Percentiles rank a stretch among this genome's conserved stretches.
phyloP scores from a whole-genome alignment of 2,329 filamentous ascomycete genomes.

The Myriosclerotinia scirpicola region DNA sequence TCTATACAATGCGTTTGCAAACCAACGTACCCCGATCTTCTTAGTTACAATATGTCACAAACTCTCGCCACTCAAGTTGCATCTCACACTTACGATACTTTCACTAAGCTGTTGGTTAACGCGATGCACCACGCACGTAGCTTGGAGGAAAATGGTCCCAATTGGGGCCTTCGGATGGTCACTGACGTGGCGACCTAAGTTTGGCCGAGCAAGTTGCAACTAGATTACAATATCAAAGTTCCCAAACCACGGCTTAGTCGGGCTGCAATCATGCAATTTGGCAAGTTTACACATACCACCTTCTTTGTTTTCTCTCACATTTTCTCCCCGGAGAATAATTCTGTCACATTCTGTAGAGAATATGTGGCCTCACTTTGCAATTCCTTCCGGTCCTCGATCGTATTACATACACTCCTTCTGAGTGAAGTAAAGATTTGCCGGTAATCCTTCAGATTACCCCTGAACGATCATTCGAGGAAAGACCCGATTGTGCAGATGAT shows the following conservation, averaged over 20 bases:
- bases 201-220: conserved; percentile 32
- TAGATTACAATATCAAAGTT: conserved; percentile 21
- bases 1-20: conserved; percentile 19
- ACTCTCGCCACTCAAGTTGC: conserved; percentile 31
- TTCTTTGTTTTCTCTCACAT: conserved; percentile 28
- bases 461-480: conserved; percentile 17
- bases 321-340: conserved; percentile 22
- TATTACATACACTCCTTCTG: conserved; percentile 1
- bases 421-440: conserved; percentile 13
- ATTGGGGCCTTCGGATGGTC: conserved; percentile 27
- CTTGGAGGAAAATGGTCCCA: conserved; percentile 32
- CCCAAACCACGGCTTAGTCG: conserved; percentile 28
- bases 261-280: conserved; percentile 28
- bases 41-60: conserved; percentile 23
- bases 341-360: conserved; percentile 20
- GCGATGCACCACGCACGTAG: conserved; percentile 22
- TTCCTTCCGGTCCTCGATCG: conserved; percentile 11
- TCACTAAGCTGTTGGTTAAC: conserved; percentile 25
- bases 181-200: conserved; percentile 40
- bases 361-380: conserved; percentile 20
- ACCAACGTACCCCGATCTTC: conserved; percentile 16
- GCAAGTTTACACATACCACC: conserved; percentile 28
- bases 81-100: conserved; percentile 25
- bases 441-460: conserved; percentile 14
- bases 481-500: conserved; percentile 19